Base-by-base conservation (phyloP, 2,329 filamentous ascomycete species). In the Penicillium sp. region DNA sequence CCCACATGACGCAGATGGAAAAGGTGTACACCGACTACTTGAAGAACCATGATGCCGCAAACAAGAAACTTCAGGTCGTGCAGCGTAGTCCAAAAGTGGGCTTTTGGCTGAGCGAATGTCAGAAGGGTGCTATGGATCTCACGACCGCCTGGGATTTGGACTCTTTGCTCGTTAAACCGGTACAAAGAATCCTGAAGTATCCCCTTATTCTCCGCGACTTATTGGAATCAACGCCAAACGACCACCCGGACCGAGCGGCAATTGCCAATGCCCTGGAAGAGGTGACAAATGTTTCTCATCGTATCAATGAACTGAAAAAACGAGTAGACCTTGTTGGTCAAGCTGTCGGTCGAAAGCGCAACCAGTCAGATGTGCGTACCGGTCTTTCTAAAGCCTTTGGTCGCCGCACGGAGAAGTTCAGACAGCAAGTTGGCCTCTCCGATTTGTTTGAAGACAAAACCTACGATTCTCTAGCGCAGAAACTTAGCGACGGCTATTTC, bases 71-170 rank as follows among this genome's bases (percentile, higher is more conserved):
- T 19, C 78, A 82, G 60, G 72, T 73, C 12, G 65, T 77, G 9
- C 75, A 81, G 58, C 66, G 63, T 25, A 64, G 89, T 81, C 72
- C 87, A 78, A 81, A 89, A 23, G 82, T 88, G 43, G 79, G 80
- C 45, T 84, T 96, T 50, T 99, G 94, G 94, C 81, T 97, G 49
- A 89, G 89, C 58, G 93, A 97, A 74, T 99, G 94, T 75, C 92
- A 94, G 69, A 87, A 91, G 66, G 93, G 93, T 69, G 93, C 93
- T 13, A 90, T 91, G 66, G 94, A 97, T 71, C 83, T 99, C 62
- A 99, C 94, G 0, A 86, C 88, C 27, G 93, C 94, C 0, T 99
- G 94, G 94, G 90, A 96, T 73, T 77, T 99, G 60, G 93, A 97
- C 73, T 96, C 94, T 0, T 81, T 99, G n/a, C 84, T 99, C 21